Evolutionary conservation across 441 rosid genomes (phyloP).

Genomic region (Populus hybrid): DNA sequence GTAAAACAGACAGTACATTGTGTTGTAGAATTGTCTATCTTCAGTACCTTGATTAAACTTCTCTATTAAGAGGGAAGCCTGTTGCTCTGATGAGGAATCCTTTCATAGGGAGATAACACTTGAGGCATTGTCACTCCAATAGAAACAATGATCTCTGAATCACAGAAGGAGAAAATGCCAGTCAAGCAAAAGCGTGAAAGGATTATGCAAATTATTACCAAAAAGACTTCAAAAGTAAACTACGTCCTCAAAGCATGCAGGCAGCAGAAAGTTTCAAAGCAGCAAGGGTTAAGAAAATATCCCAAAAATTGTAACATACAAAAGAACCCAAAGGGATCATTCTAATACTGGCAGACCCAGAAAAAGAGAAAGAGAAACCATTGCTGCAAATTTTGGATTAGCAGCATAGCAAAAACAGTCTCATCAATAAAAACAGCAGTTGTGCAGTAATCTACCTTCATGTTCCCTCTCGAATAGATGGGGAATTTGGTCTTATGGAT

Average conservation of each 20-base stretch:
- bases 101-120: conserved; percentile 57
- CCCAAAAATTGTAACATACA: not conserved
- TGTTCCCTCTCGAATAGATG: conserved; percentile 93
- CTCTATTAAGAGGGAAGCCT: conserved; percentile 63
- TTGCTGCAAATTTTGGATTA: not conserved
- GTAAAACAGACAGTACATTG: not conserved
- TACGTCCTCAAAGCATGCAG: not conserved
- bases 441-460: conserved; percentile 49
- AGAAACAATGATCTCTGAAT: conserved; percentile 90
- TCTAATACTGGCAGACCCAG: not conserved
- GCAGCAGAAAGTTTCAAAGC: not conserved
- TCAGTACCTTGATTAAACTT: conserved; percentile 34
- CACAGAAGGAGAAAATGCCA: conserved; percentile 10
- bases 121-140: conserved; percentile 99
- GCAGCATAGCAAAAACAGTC: conserved; percentile 1
- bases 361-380: not conserved
- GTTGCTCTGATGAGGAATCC: conserved; percentile 42
- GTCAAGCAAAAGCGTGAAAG: not conserved
- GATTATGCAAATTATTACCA: not conserved
- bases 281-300: not conserved
- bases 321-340: not conserved
- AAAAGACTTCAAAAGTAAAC: not conserved
- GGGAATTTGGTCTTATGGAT: conserved; percentile 90
- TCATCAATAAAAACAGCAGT: not conserved
- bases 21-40: conserved; percentile 7